phyloP scores from a whole-genome alignment of 257 asterid species.

The Solanum sejunctum region DNA sequence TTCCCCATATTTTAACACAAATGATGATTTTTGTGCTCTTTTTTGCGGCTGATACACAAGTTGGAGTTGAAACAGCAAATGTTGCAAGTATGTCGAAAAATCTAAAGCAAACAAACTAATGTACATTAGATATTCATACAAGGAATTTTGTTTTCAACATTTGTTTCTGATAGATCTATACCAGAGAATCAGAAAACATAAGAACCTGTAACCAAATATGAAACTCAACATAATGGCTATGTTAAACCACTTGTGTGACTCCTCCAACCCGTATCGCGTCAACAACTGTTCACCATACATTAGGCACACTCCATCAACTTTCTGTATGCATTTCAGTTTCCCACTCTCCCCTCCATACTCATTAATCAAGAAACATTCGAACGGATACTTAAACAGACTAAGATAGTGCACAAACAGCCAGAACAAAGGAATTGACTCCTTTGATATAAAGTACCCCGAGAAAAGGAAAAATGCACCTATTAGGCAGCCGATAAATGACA shows the following conservation, averaged over 20 bases:
- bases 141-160: not conserved
- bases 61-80: not conserved
- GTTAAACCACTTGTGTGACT: constrained; percentile 55
- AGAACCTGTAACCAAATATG: constrained; percentile 40
- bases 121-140: not conserved
- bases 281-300: constrained; percentile 39
- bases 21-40: not conserved
- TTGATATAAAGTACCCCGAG: constrained; percentile 62
- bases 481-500: constrained; percentile 38
- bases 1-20: not conserved
- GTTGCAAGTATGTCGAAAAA: not conserved
- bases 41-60: not conserved
- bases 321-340: constrained; percentile 37
- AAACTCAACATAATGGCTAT: constrained; percentile 41
- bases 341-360: constrained; percentile 61
- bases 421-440: constrained; percentile 43
- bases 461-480: constrained; percentile 72
- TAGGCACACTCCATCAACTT: constrained; percentile 31
- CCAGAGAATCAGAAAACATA: constrained; percentile 43
- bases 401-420: constrained; percentile 61
- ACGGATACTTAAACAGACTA: constrained; percentile 73
- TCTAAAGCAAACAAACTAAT: not conserved
- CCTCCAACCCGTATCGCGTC: constrained; percentile 37
- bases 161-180: constrained; percentile 27
- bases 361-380: constrained; percentile 63